These are phyloP conservation scores for Vaccinium macrocarpon DNA, from an alignment of 148 eudicot species.

Conservation along the genomic window DNA sequence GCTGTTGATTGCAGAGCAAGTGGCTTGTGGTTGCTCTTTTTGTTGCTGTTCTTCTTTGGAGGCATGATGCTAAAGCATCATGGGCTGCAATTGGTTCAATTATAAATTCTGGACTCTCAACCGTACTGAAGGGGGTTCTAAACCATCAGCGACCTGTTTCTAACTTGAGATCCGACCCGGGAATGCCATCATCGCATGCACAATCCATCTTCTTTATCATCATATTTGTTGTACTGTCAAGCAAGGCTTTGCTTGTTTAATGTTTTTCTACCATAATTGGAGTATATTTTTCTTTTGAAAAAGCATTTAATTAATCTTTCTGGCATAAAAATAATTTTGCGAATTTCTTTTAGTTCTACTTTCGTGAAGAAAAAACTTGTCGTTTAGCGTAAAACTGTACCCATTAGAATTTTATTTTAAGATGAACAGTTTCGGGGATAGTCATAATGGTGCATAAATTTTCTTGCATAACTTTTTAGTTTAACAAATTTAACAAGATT, in stretches of 20 bases:
- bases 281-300: no score
- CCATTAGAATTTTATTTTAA: not conserved
- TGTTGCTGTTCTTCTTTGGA: conserved; percentile 44
- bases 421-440: not conserved
- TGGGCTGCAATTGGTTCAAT: conserved; percentile 79
- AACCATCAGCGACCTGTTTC: conserved; percentile 81
- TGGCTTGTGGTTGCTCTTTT: conserved; percentile 61
- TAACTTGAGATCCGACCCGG: conserved; percentile 63
- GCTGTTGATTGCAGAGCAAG: conserved; percentile 62
- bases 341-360: not conserved
- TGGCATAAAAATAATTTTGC: not conserved
- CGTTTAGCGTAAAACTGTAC: no score
- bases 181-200: conserved; percentile 97
- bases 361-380: no score
- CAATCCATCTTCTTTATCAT: conserved; percentile 62
- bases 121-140: conserved; percentile 49
- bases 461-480: conserved; percentile 6
- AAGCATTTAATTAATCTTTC: no score
- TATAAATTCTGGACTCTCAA: conserved; percentile 48
- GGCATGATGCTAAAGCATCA: conserved; percentile 77
- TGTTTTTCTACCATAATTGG: no score
- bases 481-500: not conserved
- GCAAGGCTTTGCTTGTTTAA: conserved; percentile 25
- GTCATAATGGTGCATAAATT: not conserved
- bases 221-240: conserved; percentile 45